A percentile compares a stretch with the other conserved stretches of the same genome.
phyloP scores from a whole-genome alignment of 2,329 filamentous ascomycete genomes.

The Fusarium xylarioides region DNA sequence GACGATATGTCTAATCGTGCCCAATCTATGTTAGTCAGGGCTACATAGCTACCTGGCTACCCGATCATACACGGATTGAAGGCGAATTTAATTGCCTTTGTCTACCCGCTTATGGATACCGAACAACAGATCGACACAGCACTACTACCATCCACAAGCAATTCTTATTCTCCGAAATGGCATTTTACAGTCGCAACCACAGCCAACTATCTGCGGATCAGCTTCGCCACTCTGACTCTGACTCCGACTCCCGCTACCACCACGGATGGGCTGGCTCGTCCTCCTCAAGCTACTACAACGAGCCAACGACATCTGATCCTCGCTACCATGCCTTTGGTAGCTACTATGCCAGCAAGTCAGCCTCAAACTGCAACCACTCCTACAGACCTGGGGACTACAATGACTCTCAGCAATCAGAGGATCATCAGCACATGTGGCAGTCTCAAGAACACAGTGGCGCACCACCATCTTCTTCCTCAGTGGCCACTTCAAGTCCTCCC shows the following conservation, averaged over 20 bases:
- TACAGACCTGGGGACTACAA: constrained; percentile 23
- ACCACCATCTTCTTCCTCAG: constrained; percentile 32
- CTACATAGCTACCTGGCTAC: constrained; percentile 1
- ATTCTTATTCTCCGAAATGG: constrained; percentile 29
- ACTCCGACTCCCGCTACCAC: constrained; percentile 29
- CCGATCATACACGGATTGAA: background rate
- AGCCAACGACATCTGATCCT: constrained; percentile 27
- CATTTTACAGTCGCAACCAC: constrained; percentile 24
- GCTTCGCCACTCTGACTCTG: constrained; percentile 31
- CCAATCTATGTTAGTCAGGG: constrained; percentile 10
- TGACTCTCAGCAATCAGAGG: constrained; percentile 27
- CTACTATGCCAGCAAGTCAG: constrained; percentile 32
- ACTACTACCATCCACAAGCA: constrained; percentile 28
- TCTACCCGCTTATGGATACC: constrained; percentile 38
- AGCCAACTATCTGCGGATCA: constrained; percentile 28
- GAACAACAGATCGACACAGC: constrained; percentile 34
- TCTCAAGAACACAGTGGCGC: constrained; percentile 26
- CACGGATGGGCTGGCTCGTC: constrained; percentile 21
- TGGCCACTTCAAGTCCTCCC: constrained; percentile 33
- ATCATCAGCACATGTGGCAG: constrained; percentile 31
- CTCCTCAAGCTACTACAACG: constrained; percentile 19
- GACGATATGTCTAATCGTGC: background rate
- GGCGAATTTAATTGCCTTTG: constrained; percentile 33
- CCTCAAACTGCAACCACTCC: constrained; percentile 14
- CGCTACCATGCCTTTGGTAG: constrained; percentile 29